phyloP scores from a whole-genome alignment of 768 basidiomycete genomes.

The Suillus bovinus region DNA sequence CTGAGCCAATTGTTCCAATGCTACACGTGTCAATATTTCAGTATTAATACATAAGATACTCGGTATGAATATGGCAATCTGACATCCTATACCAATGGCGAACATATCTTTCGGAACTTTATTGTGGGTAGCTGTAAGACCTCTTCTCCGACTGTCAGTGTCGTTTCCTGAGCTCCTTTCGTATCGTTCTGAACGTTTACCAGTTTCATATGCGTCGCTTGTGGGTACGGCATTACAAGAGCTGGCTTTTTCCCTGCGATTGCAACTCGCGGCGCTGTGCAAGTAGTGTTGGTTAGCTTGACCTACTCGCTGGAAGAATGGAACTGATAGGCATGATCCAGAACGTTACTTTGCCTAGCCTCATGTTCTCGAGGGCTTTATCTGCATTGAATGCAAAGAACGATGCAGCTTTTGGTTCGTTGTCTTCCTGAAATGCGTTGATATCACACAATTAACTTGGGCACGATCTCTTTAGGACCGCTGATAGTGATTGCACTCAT shows the following conservation, averaged over 20 bases:
- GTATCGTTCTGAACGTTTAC: neutral
- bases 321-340: neutral
- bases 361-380: slow-evolving; percentile 66
- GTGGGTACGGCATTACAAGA: neutral
- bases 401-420: slow-evolving; percentile 48
- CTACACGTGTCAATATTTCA: neutral
- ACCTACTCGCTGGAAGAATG: neutral
- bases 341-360: slow-evolving; percentile 21
- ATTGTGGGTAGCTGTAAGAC: neutral
- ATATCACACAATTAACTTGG: neutral
- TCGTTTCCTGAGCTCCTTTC: neutral
- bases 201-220: neutral
- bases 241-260: neutral
- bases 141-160: neutral
- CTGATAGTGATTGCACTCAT: slow-evolving; percentile 56
- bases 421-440: neutral
- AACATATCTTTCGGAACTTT: neutral
- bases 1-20: neutral
- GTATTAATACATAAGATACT: neutral
- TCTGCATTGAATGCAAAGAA: slow-evolving; percentile 59
- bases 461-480: slow-evolving; percentile 42
- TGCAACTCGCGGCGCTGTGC: neutral
- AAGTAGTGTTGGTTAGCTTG: neutral
- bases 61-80: neutral
- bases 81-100: neutral